phyloP scores from a whole-genome alignment of 306 rosid genomes.

The Phaseolus lunatus region DNA sequence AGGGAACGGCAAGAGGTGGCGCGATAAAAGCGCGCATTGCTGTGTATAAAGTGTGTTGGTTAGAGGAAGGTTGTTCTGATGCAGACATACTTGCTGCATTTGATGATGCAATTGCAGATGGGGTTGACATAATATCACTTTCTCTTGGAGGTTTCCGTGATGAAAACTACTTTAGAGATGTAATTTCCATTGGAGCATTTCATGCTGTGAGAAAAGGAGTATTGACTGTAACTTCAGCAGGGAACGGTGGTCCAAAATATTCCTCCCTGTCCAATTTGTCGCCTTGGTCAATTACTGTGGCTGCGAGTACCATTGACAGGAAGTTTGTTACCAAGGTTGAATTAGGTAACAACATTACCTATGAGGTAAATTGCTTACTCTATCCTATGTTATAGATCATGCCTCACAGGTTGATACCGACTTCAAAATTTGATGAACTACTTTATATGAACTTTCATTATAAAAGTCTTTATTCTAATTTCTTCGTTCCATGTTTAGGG shows the following conservation, averaged over 20 bases:
- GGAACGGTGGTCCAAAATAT: slow-evolving; percentile 44
- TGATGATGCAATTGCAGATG: slow-evolving; percentile 67
- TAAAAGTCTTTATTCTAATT: background rate
- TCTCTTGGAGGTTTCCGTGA: slow-evolving; percentile 46
- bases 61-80: slow-evolving; percentile 28
- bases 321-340: slow-evolving; percentile 53
- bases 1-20: slow-evolving; percentile 64
- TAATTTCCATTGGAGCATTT: slow-evolving; percentile 58
- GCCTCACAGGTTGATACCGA: background rate
- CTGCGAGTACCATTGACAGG: slow-evolving; percentile 60
- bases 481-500: slow-evolving; percentile 41
- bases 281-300: slow-evolving; percentile 65
- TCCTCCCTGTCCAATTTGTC: slow-evolving; percentile 26
- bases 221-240: slow-evolving; percentile 51
- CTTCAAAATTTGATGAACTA: background rate
- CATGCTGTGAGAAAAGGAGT: slow-evolving; percentile 62
- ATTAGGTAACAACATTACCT: slow-evolving; percentile 50
- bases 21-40: slow-evolving; percentile 63
- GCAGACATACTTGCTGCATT: slow-evolving; percentile 65
- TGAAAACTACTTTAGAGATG: slow-evolving; percentile 39
- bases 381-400: background rate
- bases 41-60: slow-evolving; percentile 63
- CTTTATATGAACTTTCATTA: background rate
- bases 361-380: slow-evolving; percentile 45
- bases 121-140: slow-evolving; percentile 57